These are phyloP conservation scores for Hymenoscyphus scutula DNA, from an alignment of 2,329 filamentous ascomycete genomes.

Conservation along the genomic window DNA sequence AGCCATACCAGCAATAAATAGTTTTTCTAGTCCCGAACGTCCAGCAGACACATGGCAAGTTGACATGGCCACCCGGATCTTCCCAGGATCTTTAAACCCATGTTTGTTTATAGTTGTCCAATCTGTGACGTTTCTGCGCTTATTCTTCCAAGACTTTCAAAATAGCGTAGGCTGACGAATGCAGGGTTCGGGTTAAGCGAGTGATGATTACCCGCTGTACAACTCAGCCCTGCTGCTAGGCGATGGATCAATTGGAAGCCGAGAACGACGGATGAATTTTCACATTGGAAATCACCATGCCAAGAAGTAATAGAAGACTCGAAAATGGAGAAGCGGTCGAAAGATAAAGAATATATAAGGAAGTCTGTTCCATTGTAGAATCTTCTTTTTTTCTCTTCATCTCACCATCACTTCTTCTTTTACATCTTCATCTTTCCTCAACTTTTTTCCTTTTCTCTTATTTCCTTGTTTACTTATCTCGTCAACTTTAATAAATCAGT, in stretches of 20 bases:
- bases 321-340: background rate
- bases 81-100: no score
- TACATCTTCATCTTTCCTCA: background rate
- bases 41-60: no score
- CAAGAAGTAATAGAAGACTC: background rate
- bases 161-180: background rate
- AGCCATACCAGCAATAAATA: no score
- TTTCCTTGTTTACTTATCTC: background rate
- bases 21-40: no score
- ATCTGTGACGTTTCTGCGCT: background rate
- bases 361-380: background rate
- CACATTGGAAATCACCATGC: background rate
- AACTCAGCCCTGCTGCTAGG: background rate
- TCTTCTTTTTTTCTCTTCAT: background rate
- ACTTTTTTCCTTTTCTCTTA: background rate
- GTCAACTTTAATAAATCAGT: background rate
- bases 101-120: background rate
- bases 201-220: background rate
- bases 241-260: background rate
- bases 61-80: no score
- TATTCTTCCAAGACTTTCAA: background rate
- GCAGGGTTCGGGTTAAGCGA: conserved; percentile 2
- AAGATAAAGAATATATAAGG: background rate
- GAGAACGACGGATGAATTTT: background rate
- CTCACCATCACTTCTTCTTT: background rate